Evolutionary conservation across 1,284 basidiomycete genomes (phyloP), one percentile per base, ranked within the genome.

Genomic region (Pholiota adiposa): DNA sequence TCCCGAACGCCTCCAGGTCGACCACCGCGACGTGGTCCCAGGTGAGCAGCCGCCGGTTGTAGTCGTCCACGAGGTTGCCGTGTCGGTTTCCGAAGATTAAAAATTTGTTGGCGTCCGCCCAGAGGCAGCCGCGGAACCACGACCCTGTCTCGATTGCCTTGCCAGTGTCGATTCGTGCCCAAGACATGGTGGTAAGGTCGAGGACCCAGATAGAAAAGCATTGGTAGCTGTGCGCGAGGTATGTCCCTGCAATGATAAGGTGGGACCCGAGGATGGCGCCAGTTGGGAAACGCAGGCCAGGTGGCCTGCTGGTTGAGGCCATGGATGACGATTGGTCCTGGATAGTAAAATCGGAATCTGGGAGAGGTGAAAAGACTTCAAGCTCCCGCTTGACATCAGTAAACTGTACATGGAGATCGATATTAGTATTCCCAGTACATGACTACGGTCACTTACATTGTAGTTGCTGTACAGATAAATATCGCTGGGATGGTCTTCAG

Each of bases 341-440:
- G 65, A 94, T 82, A 18, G 83, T 81, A 71, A 90, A 91, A 65
- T 89, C 86, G n/a, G 82, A 79, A 64, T 86, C 83, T 0, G 91
- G 88, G 21, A 87, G 79, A 0, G 93, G 92, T 4, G 88, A 87
- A 68, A 97, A 87, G 25, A 96, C 83, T 77, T 97, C 93, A 41
- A 97, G 83, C 72, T 97, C 94, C 48, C 96, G 90, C 68, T 94
- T 92, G 58, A 98, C 96, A 72, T 96, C 94, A 61, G 94, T 95
- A 77, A 96, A 96, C 89, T 96, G 72, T 62, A 27, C 63, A 29
- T 5, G 58, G 36, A 56, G 46, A 60, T 33, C 21, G 36, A 16
- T 8, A 23, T 16, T 21, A 29, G 48, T 51, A 54, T 51, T 51
- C 58, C 36, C 34, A 34, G 29, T 49, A 6, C 19, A 16, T 56